Conservation (phyloP, 2,329 filamentous ascomycete genomes). For the Fusarium caatingaense region DNA sequence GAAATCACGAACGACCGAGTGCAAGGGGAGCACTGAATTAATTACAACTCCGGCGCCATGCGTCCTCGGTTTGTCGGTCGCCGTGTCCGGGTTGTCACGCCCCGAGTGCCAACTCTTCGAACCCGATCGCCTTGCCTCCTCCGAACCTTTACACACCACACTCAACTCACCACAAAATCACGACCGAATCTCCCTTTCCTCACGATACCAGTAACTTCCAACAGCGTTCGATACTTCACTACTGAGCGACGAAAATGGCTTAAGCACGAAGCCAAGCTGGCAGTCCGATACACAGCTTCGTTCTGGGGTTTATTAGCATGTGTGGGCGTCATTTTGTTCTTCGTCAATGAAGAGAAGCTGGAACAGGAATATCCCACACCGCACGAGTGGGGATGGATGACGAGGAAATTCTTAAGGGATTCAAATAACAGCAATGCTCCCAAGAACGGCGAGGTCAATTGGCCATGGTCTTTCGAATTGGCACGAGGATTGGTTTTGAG, state of each 20-base stretch:
- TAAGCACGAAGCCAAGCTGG: constrained; percentile 75
- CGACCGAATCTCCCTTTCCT: constrained; percentile 61
- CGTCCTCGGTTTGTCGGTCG: constrained; percentile 54
- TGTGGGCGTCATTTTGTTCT: constrained; percentile 70
- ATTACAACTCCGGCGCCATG: constrained; percentile 46
- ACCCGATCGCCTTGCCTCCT: constrained; percentile 38
- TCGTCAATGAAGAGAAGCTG: constrained; percentile 77
- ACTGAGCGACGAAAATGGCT: constrained; percentile 79
- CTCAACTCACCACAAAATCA: constrained; percentile 47
- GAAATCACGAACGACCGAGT: neutral
- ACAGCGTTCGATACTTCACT: constrained; percentile 78
- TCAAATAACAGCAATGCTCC: constrained; percentile 70
- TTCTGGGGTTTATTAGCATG: constrained; percentile 73
- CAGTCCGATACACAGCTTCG: constrained; percentile 73
- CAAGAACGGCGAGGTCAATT: constrained; percentile 68
- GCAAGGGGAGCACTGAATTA: neutral
- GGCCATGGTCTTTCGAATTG: constrained; percentile 72
- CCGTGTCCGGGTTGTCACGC: constrained; percentile 32
- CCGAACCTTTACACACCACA: constrained; percentile 46
- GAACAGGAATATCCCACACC: constrained; percentile 85
- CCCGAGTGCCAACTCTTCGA: constrained; percentile 29
- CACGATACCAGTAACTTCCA: constrained; percentile 56
- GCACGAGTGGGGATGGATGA: constrained; percentile 80
- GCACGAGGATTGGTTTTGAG: constrained; percentile 70
- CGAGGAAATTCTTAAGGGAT: constrained; percentile 74